Percentiles rank a stretch among this genome's conserved stretches.
Evolutionary conservation across 2,329 filamentous ascomycete genomes (phyloP).

Genomic region (Alternaria consortialis): DNA sequence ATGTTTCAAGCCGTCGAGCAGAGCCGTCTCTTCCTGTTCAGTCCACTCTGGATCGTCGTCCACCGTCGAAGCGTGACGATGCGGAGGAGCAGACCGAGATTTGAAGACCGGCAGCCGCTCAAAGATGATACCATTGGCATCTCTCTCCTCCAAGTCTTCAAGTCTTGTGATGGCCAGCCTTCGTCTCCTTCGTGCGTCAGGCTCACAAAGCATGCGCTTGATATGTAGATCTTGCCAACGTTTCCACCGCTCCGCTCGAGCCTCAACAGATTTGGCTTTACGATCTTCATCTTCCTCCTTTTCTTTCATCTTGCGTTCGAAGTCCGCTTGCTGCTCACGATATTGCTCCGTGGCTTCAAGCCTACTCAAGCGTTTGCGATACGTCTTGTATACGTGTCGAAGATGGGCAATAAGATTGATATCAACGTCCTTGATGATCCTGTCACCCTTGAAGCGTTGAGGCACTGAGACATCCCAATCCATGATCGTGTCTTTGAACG

Average conservation of each 20-base stretch:
- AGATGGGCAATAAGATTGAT: slow-evolving; percentile 39
- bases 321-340: slow-evolving; percentile 9
- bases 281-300: slow-evolving; percentile 10
- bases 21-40: slow-evolving; percentile 38
- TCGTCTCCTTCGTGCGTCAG: slow-evolving; percentile 20
- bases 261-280: slow-evolving; percentile 1
- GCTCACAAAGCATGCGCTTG: slow-evolving; percentile 37
- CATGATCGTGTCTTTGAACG: slow-evolving; percentile 34
- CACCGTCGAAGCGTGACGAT: slow-evolving; percentile 16
- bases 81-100: slow-evolving; percentile 37
- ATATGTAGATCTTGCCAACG: slow-evolving; percentile 46
- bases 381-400: slow-evolving; percentile 18
- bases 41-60: slow-evolving; percentile 41
- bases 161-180: slow-evolving; percentile 21
- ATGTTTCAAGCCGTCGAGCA: slow-evolving; percentile 43
- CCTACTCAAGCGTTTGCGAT: slow-evolving; percentile 7
- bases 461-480: slow-evolving; percentile 32
- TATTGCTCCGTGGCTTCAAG: slow-evolving; percentile 18
- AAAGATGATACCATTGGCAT: slow-evolving; percentile 53
- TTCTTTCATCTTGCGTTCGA: slow-evolving; percentile 17
- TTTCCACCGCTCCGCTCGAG: slow-evolving; percentile 17
- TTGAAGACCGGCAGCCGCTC: slow-evolving; percentile 52
- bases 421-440: slow-evolving; percentile 36
- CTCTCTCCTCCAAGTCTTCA: slow-evolving; percentile 38
- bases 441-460: slow-evolving; percentile 25